phyloP scores from a whole-genome alignment of 805 yeast genomes.

The Candida coleopterorum region DNA sequence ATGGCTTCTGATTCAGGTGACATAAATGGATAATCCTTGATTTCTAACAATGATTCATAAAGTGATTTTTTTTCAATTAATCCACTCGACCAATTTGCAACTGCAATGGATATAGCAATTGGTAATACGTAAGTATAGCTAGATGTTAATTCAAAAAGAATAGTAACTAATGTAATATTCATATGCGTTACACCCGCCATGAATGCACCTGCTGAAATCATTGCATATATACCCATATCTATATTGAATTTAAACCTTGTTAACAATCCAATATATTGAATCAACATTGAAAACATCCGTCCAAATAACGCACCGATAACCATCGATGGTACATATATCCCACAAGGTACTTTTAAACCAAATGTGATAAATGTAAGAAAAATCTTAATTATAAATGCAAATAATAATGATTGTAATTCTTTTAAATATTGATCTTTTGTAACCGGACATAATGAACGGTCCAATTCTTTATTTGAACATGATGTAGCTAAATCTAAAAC shows the following conservation, averaged over 20 bases:
- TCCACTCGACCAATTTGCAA: slow-evolving; percentile 54
- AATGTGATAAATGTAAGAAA: slow-evolving; percentile 48
- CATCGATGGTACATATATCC: slow-evolving; percentile 63
- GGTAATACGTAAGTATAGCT: slow-evolving; percentile 55
- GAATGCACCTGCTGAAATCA: slow-evolving; percentile 53
- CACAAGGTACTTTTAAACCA: slow-evolving; percentile 56
- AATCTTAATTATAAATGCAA: slow-evolving; percentile 43
- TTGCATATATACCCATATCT: slow-evolving; percentile 48
- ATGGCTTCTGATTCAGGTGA: slow-evolving; percentile 36
- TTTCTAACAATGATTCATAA: slow-evolving; percentile 43
- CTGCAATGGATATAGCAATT: slow-evolving; percentile 50
- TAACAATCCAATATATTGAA: slow-evolving; percentile 29
- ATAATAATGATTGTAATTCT: slow-evolving; percentile 28
- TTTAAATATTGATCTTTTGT: slow-evolving; percentile 20
- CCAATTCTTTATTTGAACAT: slow-evolving; percentile 30
- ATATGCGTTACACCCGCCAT: slow-evolving; percentile 56
- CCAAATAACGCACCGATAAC: slow-evolving; percentile 60
- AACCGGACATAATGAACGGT: slow-evolving; percentile 27
- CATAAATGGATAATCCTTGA: slow-evolving; percentile 51
- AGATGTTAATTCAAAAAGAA: slow-evolving; percentile 51
- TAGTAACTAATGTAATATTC: slow-evolving; percentile 49
- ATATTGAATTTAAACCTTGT: slow-evolving; percentile 25
- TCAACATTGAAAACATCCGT: slow-evolving; percentile 39
- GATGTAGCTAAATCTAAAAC: slow-evolving; percentile 48
- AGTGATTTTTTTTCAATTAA: slow-evolving; percentile 47